Base-by-base conservation (phyloP, 495 filamentous ascomycete genomes). In the Hamigera avellanea region DNA sequence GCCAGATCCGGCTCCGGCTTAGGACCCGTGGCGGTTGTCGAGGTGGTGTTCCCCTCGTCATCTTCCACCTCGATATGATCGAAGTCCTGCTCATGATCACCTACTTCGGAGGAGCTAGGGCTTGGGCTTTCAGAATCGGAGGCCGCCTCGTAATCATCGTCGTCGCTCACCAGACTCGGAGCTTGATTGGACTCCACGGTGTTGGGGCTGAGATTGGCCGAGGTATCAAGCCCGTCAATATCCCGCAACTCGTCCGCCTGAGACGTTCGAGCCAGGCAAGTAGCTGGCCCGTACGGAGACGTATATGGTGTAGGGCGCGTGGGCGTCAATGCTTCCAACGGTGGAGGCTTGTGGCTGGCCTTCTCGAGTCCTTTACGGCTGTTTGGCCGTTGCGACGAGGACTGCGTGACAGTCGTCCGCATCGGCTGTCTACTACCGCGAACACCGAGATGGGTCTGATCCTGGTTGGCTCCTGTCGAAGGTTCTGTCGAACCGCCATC, bases 151-250 rank as follows among this genome's bases (percentile, higher is more conserved):
- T 77, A 78, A 46, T 86, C 83, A 46, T 82, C 79, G 36, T 88
- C 81, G 54, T 95, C 87, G 59, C 83, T 88, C 43, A 93, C 83
- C 36, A 95, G 64, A 28, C 84, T 89, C 9, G 87, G 87, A 8
- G 83, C 81, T 28, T 70, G 69, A 53, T 89, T 87, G 47, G 83
- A 83, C 23, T 83, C 75, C 19, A 80, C 62, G 5, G 85, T 86
- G 43, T 85, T 75, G 6, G 87, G 86, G 47, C 82, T 89, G 25
- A 91, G 62, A 34, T 86, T 81, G 8, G 69, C 45, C 21, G 50
- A 32, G 18, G 62, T 64, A 33, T 76, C 72, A 38, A 75, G 52
- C 19, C 68, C 60, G 10, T 71, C 69, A 12, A 66, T 54, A 33
- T 67, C 64, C 33, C 63, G 57, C 14, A 64, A 45, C 9, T 60